A percentile compares a stretch with the other conserved stretches of the same genome.
These are phyloP conservation scores for Dactylorhiza incarnata DNA, from an alignment of 106 monocot genomes.

Conservation along the genomic window DNA sequence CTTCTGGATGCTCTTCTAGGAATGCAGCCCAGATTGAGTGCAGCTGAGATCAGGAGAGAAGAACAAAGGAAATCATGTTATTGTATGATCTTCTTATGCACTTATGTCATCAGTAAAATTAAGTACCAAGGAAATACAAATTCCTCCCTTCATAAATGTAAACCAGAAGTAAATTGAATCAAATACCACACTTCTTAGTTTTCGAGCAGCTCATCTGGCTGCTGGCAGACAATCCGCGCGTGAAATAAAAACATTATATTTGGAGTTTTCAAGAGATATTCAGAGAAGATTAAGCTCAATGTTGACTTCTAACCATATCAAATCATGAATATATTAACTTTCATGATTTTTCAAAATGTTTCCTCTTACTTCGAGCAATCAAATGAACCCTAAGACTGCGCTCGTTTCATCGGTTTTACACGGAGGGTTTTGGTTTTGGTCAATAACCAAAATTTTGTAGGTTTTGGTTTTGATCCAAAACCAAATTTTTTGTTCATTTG, in stretches of 20 bases:
- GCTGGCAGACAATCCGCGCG: neutral
- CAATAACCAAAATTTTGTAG: too few relatives aligned
- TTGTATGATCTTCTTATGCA: neutral
- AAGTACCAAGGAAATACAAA: neutral
- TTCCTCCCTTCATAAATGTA: neutral
- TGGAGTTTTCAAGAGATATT: neutral
- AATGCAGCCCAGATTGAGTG: constrained; percentile 75
- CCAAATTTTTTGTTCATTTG: too few relatives aligned
- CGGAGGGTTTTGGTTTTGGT: too few relatives aligned
- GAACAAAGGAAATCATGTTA: neutral
- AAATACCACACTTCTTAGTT: neutral
- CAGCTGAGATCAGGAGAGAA: constrained; percentile 31
- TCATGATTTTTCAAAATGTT: neutral
- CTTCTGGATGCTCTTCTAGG: constrained; percentile 79
- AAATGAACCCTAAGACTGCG: neutral
- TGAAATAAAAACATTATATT: neutral
- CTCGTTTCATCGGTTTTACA: too few relatives aligned
- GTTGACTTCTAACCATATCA: neutral
- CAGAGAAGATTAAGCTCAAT: neutral
- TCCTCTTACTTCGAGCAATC: neutral
- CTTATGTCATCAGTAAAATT: neutral
- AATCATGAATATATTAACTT: neutral
- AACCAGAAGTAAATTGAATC: neutral
- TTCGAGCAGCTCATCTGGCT: neutral
- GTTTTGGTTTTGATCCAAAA: too few relatives aligned